These are phyloP conservation scores for Lachnellula occidentalis DNA, from an alignment of 2,329 filamentous ascomycete genomes.

Conservation along the genomic window DNA sequence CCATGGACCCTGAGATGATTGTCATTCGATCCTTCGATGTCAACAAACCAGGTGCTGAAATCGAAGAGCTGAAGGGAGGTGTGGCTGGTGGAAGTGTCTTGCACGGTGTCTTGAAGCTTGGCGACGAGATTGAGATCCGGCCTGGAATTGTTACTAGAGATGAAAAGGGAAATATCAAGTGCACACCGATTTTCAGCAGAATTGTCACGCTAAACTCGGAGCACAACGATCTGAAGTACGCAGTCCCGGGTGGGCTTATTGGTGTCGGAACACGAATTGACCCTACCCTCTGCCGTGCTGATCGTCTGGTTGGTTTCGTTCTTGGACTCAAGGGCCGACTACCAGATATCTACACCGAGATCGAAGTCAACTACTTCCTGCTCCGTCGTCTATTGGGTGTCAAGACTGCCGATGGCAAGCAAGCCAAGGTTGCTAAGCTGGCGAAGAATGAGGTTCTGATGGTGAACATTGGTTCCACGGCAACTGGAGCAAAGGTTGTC, in stretches of 20 bases:
- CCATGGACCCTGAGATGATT: conserved; percentile 93
- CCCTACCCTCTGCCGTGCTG: conserved; percentile 94
- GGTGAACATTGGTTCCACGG: conserved; percentile 98
- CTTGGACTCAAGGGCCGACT: conserved; percentile 89
- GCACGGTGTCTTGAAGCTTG: conserved; percentile 92
- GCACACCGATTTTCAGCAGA: conserved; percentile 93
- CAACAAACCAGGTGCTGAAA: conserved; percentile 98
- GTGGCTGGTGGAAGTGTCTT: conserved; percentile 96
- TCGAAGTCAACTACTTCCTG: conserved; percentile 99
- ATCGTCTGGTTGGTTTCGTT: conserved; percentile 97
- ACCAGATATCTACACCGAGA: conserved; percentile 95
- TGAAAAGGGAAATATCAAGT: conserved; percentile 87
- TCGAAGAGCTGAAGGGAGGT: conserved; percentile 96
- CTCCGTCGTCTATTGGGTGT: conserved; percentile 91
- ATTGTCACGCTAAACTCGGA: conserved; percentile 95
- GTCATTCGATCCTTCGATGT: conserved; percentile 99
- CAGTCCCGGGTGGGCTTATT: conserved; percentile 93
- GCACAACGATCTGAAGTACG: conserved; percentile 97
- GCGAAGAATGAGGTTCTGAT: conserved; percentile 98
- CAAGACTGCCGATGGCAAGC: conserved; percentile 96
- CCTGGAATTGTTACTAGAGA: conserved; percentile 98
- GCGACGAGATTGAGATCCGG: conserved; percentile 96
- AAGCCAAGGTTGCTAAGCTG: conserved; percentile 97
- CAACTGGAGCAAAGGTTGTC: conserved; percentile 93
- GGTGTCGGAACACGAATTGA: conserved; percentile 98